phyloP scores from a whole-genome alignment of 306 rosid species.

The Prunus dulcis region DNA sequence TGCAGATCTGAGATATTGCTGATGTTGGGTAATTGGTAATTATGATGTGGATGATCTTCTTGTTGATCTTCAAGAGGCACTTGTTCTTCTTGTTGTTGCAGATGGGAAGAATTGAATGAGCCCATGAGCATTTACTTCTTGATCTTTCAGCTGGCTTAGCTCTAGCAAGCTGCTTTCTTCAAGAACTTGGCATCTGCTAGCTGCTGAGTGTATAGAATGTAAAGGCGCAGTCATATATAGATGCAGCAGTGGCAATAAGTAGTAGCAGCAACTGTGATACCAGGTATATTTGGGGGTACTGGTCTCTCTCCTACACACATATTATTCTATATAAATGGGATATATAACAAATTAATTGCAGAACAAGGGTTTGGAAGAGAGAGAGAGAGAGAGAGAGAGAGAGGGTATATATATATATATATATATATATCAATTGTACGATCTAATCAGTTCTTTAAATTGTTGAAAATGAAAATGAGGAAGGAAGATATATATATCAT shows the following conservation, averaged over 20 bases:
- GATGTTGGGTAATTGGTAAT: neutral
- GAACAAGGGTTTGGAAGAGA: neutral
- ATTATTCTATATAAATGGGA: neutral
- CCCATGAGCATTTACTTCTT: slow-evolving; percentile 31
- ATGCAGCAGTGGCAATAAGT: slow-evolving; percentile 12
- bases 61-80: neutral
- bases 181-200: neutral
- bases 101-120: slow-evolving; percentile 33
- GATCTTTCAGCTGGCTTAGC: slow-evolving; percentile 8
- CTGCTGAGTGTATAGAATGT: neutral
- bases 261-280: slow-evolving; percentile 9
- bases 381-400: neutral
- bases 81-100: slow-evolving; percentile 4
- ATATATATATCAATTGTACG: too few relatives aligned
- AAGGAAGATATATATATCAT: neutral
- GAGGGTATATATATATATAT: too few relatives aligned
- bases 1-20: slow-evolving; percentile 18
- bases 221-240: slow-evolving; percentile 10
- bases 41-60: neutral
- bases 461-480: neutral
- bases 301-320: slow-evolving; percentile 1
- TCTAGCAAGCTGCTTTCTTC: neutral
- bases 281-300: slow-evolving; percentile 26
- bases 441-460: neutral
- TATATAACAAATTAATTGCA: neutral